Conservation (phyloP, 2,329 filamentous ascomycete genomes). For the Drechslerella coelobrocha region DNA sequence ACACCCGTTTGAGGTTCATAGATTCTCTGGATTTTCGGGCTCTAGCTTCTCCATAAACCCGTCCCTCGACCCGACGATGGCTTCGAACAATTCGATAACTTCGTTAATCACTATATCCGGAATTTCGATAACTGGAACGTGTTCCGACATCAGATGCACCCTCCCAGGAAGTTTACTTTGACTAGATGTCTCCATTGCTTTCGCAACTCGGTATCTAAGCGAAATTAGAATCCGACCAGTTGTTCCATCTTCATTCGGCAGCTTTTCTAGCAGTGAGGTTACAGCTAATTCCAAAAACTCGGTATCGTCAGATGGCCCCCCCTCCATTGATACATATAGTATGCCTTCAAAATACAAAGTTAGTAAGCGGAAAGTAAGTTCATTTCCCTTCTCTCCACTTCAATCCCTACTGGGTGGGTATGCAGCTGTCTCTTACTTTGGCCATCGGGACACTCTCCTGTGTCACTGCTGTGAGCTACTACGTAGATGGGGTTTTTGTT, state of each 20-base stretch:
- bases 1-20: no score
- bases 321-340: constrained; percentile 31
- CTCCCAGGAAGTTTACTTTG: background rate
- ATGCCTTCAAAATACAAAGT: constrained; percentile 21
- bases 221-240: constrained; percentile 22
- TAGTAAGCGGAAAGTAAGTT: no score
- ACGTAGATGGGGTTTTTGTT: constrained; percentile 65
- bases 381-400: background rate
- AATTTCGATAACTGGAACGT: constrained; percentile 23
- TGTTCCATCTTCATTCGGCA: constrained; percentile 13
- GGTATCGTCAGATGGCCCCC: background rate
- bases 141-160: constrained; percentile 22
- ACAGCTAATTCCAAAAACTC: constrained; percentile 18
- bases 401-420: background rate
- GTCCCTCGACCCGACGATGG: constrained; percentile 36
- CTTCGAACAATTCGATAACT: constrained; percentile 30
- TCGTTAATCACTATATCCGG: constrained; percentile 21
- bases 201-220: constrained; percentile 3
- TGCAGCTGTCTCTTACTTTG: constrained; percentile 76
- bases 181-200: background rate
- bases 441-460: constrained; percentile 84
- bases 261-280: constrained; percentile 19
- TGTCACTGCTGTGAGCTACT: constrained; percentile 83
- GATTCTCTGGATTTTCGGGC: background rate
- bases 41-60: constrained; percentile 34